A percentile compares a stretch with the other conserved stretches of the same genome.
phyloP scores from a whole-genome alignment of 495 filamentous ascomycete species.

The Achaetomiella virescens region DNA sequence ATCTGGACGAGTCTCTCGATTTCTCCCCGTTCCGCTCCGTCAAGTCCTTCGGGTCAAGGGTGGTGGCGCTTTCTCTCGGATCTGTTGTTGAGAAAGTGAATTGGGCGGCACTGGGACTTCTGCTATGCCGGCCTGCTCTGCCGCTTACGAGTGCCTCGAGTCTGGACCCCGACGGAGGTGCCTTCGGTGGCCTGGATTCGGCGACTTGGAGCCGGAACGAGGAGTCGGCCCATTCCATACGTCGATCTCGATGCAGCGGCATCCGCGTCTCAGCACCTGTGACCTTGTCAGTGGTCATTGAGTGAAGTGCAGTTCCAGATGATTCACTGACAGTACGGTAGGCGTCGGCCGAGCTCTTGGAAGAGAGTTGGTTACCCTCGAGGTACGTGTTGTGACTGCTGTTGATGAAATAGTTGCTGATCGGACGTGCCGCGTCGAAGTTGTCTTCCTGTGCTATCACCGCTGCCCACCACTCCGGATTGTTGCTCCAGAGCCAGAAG shows the following conservation, averaged over 20 bases:
- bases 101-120: constrained; percentile 14
- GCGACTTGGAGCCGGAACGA: constrained; percentile 25
- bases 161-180: constrained; percentile 34
- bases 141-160: constrained; percentile 23
- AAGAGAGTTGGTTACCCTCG: constrained; percentile 79
- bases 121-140: constrained; percentile 23
- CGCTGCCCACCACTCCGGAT: constrained; percentile 31
- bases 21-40: constrained; percentile 12
- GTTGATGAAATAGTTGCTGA: constrained; percentile 87
- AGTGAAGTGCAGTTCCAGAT: neutral
- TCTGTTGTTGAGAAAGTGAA: constrained; percentile 3
- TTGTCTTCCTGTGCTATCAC: constrained; percentile 19
- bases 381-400: constrained; percentile 84
- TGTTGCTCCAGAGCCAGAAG: constrained; percentile 35
- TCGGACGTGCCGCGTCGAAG: constrained; percentile 44
- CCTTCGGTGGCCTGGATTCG: constrained; percentile 26
- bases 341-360: constrained; percentile 68
- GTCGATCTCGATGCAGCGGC: constrained; percentile 91
- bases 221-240: constrained; percentile 70
- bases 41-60: constrained; percentile 24
- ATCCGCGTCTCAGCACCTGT: constrained; percentile 58
- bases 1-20: constrained; percentile 26
- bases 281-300: constrained; percentile 10
- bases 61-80: constrained; percentile 19
- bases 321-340: constrained; percentile 59